Conservation (phyloP, 2,329 filamentous ascomycete genomes). For the Anisogramma anomala region DNA sequence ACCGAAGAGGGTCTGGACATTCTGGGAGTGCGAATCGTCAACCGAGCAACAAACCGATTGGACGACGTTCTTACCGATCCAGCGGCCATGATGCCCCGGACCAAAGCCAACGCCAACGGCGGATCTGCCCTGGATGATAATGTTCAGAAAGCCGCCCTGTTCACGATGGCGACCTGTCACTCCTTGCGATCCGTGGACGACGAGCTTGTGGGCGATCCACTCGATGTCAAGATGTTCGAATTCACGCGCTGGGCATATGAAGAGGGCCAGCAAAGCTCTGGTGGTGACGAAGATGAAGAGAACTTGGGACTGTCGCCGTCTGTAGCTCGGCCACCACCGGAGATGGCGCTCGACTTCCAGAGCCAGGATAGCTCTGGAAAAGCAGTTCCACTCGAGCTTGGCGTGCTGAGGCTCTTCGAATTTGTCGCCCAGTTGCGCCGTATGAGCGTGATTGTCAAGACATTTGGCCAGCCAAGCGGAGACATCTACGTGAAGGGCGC, state of each 20-base stretch:
- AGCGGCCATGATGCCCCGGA: slow-evolving; percentile 41
- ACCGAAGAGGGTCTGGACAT: slow-evolving; percentile 95
- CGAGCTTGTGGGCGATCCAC: slow-evolving; percentile 81
- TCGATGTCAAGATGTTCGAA: slow-evolving; percentile 98
- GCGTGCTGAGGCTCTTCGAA: slow-evolving; percentile 83
- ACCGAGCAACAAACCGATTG: slow-evolving; percentile 51
- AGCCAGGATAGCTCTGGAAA: slow-evolving; percentile 30
- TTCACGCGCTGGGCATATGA: slow-evolving; percentile 90
- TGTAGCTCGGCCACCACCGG: slow-evolving; percentile 67
- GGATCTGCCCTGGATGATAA: slow-evolving; percentile 22
- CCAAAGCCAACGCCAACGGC: slow-evolving; percentile 18
- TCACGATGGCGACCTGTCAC: slow-evolving; percentile 96
- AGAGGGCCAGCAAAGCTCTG: slow-evolving; percentile 63
- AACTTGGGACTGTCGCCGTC: slow-evolving; percentile 71
- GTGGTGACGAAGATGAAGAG: slow-evolving; percentile 60
- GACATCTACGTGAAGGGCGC: slow-evolving; percentile 93
- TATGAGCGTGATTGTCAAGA: slow-evolving; percentile 83
- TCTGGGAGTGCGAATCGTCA: slow-evolving; percentile 71
- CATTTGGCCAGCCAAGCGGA: slow-evolving; percentile 73
- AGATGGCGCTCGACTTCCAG: slow-evolving; percentile 37
- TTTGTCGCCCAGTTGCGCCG: slow-evolving; percentile 88
- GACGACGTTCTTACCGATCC: slow-evolving; percentile 63
- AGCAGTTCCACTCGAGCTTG: slow-evolving; percentile 60
- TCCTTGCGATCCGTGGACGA: slow-evolving; percentile 77
- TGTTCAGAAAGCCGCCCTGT: slow-evolving; percentile 52